Evolutionary conservation across 805 yeast genomes (phyloP).

Genomic region (Zygosaccharomyces bisporus): DNA sequence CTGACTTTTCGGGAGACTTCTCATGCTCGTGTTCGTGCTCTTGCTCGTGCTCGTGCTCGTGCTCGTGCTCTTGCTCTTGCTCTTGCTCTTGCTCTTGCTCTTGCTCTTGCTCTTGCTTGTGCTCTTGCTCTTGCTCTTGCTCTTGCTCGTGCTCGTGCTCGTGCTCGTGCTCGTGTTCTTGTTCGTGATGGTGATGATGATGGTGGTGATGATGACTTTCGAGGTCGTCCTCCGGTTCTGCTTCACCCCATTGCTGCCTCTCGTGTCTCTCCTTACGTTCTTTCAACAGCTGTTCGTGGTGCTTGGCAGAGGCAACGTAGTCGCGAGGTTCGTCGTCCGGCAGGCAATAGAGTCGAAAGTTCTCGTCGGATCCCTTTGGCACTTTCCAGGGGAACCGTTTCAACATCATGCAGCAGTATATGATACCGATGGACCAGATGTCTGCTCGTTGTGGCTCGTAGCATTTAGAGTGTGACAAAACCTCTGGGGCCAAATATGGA

Average conservation of each 20-base stretch:
- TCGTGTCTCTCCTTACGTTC: slow-evolving; percentile 38
- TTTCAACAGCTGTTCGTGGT: slow-evolving; percentile 60
- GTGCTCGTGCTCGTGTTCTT: slow-evolving; percentile 3
- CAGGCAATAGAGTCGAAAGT: slow-evolving; percentile 61
- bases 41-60: neutral
- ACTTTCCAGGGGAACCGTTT: slow-evolving; percentile 87
- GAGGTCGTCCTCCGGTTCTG: slow-evolving; percentile 17
- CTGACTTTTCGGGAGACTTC: no score
- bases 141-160: slow-evolving; percentile 3
- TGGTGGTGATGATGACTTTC: slow-evolving; percentile 5
- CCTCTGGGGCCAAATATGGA: slow-evolving; percentile 86
- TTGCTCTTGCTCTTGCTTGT: neutral
- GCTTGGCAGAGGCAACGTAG: slow-evolving; percentile 64
- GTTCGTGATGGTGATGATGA: neutral
- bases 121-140: slow-evolving; percentile 12
- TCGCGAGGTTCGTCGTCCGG: slow-evolving; percentile 75
- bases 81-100: neutral
- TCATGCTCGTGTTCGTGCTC: no score
- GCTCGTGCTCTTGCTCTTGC: neutral
- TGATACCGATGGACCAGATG: slow-evolving; percentile 81
- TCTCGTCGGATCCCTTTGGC: slow-evolving; percentile 65
- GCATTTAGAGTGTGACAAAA: slow-evolving; percentile 45
- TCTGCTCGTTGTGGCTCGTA: slow-evolving; percentile 80
- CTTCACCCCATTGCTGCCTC: slow-evolving; percentile 13
- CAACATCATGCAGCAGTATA: slow-evolving; percentile 81